Evolutionary conservation across 257 asterid genomes (phyloP).

Genomic region (Scutellaria galericulata): DNA sequence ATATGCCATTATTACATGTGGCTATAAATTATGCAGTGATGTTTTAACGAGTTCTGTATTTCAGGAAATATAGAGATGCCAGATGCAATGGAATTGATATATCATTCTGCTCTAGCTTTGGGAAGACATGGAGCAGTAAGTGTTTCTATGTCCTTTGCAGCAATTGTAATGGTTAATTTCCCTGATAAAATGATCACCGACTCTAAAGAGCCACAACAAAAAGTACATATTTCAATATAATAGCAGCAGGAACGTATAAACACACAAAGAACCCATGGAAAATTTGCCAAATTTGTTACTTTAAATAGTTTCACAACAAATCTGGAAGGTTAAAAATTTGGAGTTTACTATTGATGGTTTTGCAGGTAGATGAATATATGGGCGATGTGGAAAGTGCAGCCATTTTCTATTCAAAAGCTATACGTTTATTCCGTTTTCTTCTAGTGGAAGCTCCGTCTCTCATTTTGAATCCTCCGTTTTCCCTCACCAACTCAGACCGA

Average conservation of each 20-base stretch:
- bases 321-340: conserved; percentile 21
- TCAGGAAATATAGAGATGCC: conserved; percentile 85
- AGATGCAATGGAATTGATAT: conserved; percentile 88
- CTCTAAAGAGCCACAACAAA: neutral
- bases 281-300: neutral
- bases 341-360: conserved; percentile 27
- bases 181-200: neutral
- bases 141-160: conserved; percentile 34
- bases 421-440: conserved; percentile 58
- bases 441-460: conserved; percentile 81
- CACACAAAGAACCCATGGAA: neutral
- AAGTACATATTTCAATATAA: neutral
- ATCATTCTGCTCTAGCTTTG: conserved; percentile 75
- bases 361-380: conserved; percentile 85
- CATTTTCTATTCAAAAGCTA: conserved; percentile 66
- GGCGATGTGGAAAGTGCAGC: conserved; percentile 60
- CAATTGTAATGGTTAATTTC: neutral
- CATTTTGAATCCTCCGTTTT: conserved; percentile 79
- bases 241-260: neutral
- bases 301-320: neutral
- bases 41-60: conserved; percentile 26
- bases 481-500: conserved; percentile 75
- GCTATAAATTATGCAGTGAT: conserved; percentile 12
- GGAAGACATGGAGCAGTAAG: conserved; percentile 89
- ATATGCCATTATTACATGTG: conserved; percentile 7